A percentile compares a stretch with the other conserved stretches of the same genome.
Conservation (phyloP, 176 grass and related monocot species). For the Musa schizocarpa region DNA sequence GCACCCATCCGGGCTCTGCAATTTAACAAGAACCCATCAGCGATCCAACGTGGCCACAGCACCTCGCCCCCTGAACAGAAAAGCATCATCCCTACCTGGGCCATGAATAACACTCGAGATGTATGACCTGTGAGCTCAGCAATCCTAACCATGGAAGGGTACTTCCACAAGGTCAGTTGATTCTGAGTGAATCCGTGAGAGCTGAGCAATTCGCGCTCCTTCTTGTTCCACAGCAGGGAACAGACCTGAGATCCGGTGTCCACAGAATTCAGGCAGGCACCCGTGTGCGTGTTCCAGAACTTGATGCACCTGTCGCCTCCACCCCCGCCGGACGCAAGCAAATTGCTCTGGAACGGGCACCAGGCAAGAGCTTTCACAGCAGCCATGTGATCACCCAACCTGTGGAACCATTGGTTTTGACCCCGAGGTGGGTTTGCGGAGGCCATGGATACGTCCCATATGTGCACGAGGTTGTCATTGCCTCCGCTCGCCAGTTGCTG, state of each 20-base stretch:
- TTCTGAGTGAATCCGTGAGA: conserved; percentile 13
- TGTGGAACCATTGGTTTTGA: conserved; percentile 59
- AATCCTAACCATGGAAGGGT: conserved; percentile 22
- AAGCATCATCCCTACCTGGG: neutral
- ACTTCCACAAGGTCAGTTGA: conserved; percentile 20
- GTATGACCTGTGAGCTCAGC: conserved; percentile 17
- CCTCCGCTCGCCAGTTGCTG: conserved; percentile 58
- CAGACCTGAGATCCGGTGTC: conserved; percentile 13
- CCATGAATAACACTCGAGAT: conserved; percentile 19
- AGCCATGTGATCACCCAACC: conserved; percentile 43
- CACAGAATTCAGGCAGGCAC: conserved; percentile 11
- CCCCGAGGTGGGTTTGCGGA: conserved; percentile 35
- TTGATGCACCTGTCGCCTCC: conserved; percentile 57
- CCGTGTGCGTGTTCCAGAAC: conserved; percentile 20
- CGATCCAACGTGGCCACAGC: neutral
- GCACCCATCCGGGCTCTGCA: conserved; percentile 64
- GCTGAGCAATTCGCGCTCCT: conserved; percentile 11
- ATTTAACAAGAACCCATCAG: neutral
- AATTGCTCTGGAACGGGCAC: conserved; percentile 71
- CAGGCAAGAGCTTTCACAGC: conserved; percentile 62
- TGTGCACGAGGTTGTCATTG: conserved; percentile 59
- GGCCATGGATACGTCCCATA: conserved; percentile 34
- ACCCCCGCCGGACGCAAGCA: conserved; percentile 45
- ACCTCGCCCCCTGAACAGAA: neutral
- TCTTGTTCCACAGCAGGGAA: conserved; percentile 20